These are phyloP conservation scores for Capillidium heterosporum DNA, from an alignment of 371 early-diverging fungal genomes.

Conservation along the genomic window DNA sequence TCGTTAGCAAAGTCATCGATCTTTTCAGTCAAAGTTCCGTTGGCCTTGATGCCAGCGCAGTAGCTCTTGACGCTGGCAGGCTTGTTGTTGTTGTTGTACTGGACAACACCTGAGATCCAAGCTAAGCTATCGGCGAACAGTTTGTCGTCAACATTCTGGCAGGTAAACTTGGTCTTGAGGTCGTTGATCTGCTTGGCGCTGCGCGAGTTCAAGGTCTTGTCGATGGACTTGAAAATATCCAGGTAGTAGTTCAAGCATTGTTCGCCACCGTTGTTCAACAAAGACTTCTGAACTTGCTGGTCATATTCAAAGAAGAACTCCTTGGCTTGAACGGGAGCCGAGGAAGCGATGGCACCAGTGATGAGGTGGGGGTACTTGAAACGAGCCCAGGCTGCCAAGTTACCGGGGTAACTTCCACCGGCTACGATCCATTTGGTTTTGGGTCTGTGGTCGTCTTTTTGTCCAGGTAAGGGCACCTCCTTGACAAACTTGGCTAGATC, in stretches of 20 bases:
- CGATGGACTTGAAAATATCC: constrained; percentile 13
- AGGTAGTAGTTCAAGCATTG: neutral
- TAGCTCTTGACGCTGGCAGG: too few relatives aligned
- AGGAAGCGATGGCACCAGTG: constrained; percentile 49
- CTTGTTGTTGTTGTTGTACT: neutral
- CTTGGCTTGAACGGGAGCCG: constrained; percentile 37
- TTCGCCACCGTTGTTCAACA: constrained; percentile 18
- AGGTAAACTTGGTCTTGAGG: neutral
- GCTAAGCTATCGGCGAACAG: neutral
- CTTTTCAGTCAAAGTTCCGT: constrained; percentile 8
- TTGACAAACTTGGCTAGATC: constrained; percentile 41
- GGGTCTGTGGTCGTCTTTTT: neutral
- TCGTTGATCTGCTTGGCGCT: neutral
- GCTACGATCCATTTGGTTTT: constrained; percentile 38
- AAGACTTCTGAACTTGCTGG: neutral
- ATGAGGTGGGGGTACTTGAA: constrained; percentile 39
- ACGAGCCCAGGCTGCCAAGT: constrained; percentile 50
- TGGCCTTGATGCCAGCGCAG: constrained; percentile 10
- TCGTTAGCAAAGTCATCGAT: neutral
- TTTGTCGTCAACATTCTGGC: neutral
- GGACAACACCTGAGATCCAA: neutral
- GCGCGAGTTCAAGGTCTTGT: neutral
- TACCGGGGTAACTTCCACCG: constrained; percentile 57
- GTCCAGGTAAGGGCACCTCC: neutral
- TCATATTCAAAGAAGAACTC: constrained; percentile 41